Base-by-base conservation (phyloP, 2,329 filamentous ascomycete species). In the Fusarium sp. region DNA sequence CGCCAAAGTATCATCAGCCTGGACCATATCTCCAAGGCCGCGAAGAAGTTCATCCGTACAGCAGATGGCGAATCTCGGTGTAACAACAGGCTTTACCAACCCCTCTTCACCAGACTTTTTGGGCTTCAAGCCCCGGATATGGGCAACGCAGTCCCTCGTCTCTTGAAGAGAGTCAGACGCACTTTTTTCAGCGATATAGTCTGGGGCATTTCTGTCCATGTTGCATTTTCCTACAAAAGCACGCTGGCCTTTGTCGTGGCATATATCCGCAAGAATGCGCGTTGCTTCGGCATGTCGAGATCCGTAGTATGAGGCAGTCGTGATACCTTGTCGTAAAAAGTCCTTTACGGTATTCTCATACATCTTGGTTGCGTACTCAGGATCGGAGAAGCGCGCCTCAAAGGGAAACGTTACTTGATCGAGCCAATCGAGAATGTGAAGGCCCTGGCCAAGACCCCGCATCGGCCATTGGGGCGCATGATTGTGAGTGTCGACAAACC, bases 401-500 rank as follows among this genome's bases (percentile, higher is more conserved):
- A 63, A 20, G 2, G 64, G 87, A 67, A 90, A 91, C 0, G 89
- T 91, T 25, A 89, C 80, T n/a, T 84, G 75, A 33, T 86, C 81
- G 2, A 91, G 80, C 89, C 89, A 91, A 71, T 90, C 85, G 10
- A 89, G 78, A 61, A 87, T 84, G 62, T 86, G 81, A 75, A 84
- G 78, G 41, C 84, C 79, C 69, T 85, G 82, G 7, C 82, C 82
- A 6, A 85, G 76, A 27, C 84, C 82, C 23, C 82, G 78, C 75
- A 82, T 80, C 15, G 81, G 76, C 80, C 81, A 85, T 67, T 87
- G 83, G 37, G 89, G 88, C 0, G 89, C 89, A 71, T 91, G 89
- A 62, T 89, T 90, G 75, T 91, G 89, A 2, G 88, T 90, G 76
- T 91, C 89, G 37, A 91, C 79, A 64, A 89, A 85, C 23, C 87